Base-by-base conservation (phyloP, 2,329 filamentous ascomycete genomes). In the Zasmidium cellare region DNA sequence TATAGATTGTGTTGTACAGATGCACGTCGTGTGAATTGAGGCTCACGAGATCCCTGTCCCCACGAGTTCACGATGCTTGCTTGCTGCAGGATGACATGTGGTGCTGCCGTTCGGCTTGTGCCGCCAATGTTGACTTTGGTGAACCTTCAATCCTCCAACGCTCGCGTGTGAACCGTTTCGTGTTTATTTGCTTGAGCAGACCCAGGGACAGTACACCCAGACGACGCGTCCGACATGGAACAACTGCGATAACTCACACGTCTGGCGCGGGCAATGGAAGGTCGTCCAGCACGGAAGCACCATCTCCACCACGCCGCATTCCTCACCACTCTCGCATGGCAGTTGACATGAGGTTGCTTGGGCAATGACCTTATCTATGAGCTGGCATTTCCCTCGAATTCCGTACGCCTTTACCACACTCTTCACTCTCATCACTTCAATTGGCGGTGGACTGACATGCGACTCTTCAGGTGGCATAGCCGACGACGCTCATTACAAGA, bases 401-500 rank as follows among this genome's bases (percentile, higher is more conserved):
- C 60, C 57, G 60, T 60, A 56, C n/a, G 59, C 19, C 18, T 9
- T 19, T n/a, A n/a, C n/a, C n/a, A n/a, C n/a, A 23, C 14, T 24
- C 47, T 9, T 22, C 49, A 41, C 9, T 16, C 5, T 28, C 20
- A 7, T 38, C 35, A 18, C 41, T 46, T 14, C 38, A 22, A 54
- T 41, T 44, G 25, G 19, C 46, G 16, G 24, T 44, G 48, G 25
- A 54, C 31, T 44, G 16, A 46, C 50, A 44, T 54, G 45, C 24
- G 9, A 41, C 23, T 19, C 44, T n/a, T 18, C 50, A 63, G 53
- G 19, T 58, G 59, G 52, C 47, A 57, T 48, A 54, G 59, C 46
- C 61, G 59, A 64, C 61, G 57, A 64, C 61, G 58, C 48, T 58
- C 56, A 46, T 55, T 53, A 53, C 55, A 28, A 5, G 11, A 46